Conservation (phyloP, 2,329 filamentous ascomycete genomes). For the Diplodia intermedia region DNA sequence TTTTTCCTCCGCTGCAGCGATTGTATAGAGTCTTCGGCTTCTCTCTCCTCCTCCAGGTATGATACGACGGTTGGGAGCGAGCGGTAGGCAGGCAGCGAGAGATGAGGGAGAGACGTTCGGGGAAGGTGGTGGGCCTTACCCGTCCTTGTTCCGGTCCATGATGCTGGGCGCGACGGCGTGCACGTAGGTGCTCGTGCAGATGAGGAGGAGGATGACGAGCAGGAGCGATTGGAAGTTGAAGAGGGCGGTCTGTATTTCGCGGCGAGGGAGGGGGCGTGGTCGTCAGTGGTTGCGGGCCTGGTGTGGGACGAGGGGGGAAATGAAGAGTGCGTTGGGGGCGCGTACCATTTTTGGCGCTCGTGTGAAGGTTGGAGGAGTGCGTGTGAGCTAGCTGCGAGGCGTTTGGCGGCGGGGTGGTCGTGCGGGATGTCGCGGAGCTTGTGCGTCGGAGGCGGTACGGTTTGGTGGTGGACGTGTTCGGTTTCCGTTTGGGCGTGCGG, state of each 20-base stretch:
- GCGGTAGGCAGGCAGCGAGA: no score
- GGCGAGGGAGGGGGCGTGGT: neutral
- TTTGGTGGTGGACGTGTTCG: slow-evolving; percentile 15
- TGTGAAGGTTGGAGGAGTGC: neutral
- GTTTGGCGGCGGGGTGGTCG: neutral
- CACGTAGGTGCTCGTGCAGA: slow-evolving; percentile 94
- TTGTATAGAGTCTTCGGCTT: no score
- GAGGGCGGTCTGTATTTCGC: slow-evolving; percentile 74
- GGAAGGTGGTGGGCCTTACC: slow-evolving; percentile 60
- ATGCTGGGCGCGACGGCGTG: slow-evolving; percentile 88
- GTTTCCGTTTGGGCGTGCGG: neutral
- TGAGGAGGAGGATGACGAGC: slow-evolving; percentile 89
- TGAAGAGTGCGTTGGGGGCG: neutral
- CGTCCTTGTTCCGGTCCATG: slow-evolving; percentile 91
- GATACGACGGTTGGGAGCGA: no score
- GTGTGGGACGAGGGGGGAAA: neutral
- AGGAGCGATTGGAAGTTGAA: slow-evolving; percentile 99
- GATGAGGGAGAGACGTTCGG: neutral
- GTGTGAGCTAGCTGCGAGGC: neutral
- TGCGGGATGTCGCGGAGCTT: neutral
- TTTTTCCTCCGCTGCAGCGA: no score
- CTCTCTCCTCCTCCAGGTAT: neutral
- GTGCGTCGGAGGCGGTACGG: neutral
- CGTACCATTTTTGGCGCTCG: neutral
- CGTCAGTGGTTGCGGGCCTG: neutral